These are phyloP conservation scores for Mycena vulgaris DNA, from an alignment of 768 basidiomycete genomes.

Conservation along the genomic window DNA sequence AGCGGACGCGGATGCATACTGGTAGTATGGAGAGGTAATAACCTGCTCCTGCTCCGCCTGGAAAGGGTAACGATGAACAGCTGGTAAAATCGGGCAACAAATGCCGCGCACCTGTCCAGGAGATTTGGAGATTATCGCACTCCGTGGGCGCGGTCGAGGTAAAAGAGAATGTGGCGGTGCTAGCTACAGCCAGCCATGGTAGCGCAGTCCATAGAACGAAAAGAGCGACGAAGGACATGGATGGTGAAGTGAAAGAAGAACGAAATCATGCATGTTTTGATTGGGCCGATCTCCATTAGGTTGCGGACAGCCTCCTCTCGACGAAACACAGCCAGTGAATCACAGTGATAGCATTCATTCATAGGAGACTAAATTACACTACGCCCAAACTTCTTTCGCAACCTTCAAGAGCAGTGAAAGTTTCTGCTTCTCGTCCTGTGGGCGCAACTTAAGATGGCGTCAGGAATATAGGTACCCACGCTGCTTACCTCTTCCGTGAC, in stretches of 20 bases:
- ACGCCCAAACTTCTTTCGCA: conserved; percentile 64
- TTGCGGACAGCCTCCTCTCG: too few species aligned
- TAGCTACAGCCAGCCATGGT: conserved; percentile 39
- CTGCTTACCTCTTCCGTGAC: conserved; percentile 62
- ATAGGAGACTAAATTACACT: too few species aligned
- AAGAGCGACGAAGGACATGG: conserved; percentile 30
- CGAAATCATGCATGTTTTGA: neutral
- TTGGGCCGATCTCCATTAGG: neutral
- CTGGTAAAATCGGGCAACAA: conserved; percentile 13
- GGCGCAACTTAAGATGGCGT: conserved; percentile 9
- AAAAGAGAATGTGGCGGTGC: conserved; percentile 62
- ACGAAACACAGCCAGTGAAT: neutral
- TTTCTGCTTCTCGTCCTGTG: conserved; percentile 66
- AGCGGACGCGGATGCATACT: conserved; percentile 43
- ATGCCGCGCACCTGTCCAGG: conserved; percentile 26
- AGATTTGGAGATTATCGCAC: conserved; percentile 73
- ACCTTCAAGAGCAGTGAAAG: conserved; percentile 59
- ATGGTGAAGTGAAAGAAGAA: conserved; percentile 29
- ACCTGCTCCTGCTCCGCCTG: conserved; percentile 32
- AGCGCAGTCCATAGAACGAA: conserved; percentile 19
- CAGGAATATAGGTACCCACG: neutral
- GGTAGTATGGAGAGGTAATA: conserved; percentile 59
- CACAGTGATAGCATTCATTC: too few species aligned
- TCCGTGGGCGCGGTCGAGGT: conserved; percentile 60
- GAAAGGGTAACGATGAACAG: neutral